Evolutionary conservation across 129 eudicot genomes (phyloP).

Genomic region (Ambrosia trifida): DNA sequence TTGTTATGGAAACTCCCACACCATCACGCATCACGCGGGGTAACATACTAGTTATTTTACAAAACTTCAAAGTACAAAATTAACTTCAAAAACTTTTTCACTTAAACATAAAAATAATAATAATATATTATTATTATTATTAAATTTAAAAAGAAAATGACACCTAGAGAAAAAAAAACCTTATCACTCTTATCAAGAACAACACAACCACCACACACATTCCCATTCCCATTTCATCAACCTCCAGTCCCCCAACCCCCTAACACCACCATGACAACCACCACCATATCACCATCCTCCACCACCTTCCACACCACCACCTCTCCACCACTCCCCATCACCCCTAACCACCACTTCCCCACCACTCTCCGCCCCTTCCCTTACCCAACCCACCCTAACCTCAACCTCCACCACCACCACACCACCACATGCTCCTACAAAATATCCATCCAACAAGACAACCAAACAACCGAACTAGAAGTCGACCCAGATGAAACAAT

Average conservation of each 20-base stretch:
- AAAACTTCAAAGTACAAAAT: no score
- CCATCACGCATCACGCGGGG: no score
- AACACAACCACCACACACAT: constrained; percentile 22
- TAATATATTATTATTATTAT: no score
- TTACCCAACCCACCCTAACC: constrained; percentile 26
- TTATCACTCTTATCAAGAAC: constrained; percentile 36
- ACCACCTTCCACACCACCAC: constrained; percentile 35
- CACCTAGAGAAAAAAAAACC: constrained; percentile 28
- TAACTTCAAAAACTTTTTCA: no score
- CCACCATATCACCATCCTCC: not conserved
- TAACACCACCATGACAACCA: constrained; percentile 36
- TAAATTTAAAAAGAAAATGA: not conserved
- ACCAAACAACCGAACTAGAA: constrained; percentile 59
- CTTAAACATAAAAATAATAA: no score
- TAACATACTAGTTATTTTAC: no score
- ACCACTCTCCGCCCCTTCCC: constrained; percentile 30
- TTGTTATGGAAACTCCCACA: no score
- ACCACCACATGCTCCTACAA: constrained; percentile 50
- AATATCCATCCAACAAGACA: constrained; percentile 64
- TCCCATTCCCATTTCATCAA: constrained; percentile 12
- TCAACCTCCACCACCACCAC: constrained; percentile 6
- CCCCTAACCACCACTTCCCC: constrained; percentile 31
- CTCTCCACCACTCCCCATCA: constrained; percentile 40
- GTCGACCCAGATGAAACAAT: constrained; percentile 88
- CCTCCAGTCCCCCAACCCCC: not conserved